Base-by-base conservation (phyloP, 2,329 filamentous ascomycete species). In the Clonostachys sp. region DNA sequence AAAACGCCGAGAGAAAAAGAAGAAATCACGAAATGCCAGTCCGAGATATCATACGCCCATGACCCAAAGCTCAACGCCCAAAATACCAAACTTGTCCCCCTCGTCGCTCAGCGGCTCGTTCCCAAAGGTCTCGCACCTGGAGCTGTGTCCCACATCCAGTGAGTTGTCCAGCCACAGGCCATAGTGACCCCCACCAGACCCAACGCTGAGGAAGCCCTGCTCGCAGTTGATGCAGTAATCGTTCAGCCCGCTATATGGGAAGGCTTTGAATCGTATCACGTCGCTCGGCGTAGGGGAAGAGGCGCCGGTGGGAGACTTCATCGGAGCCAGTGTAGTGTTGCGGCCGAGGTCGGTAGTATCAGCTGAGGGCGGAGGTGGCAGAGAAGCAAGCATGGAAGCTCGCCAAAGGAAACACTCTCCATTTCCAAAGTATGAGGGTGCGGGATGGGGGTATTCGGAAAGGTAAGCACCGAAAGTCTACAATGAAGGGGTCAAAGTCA, bases 221-320 rank as follows among this genome's bases (percentile, higher is more conserved):
- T 97, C 91, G 67, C 92, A 97, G 59, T 95, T 87, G 55, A 97
- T 94, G 73, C 92, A 90, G 64, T 95, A 99, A 66, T 97, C 94
- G 64, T 99, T 97, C 39, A 95, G 81, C 6, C 94, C 94, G 48
- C 88, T 95, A 61, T 96, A 97, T 0, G 92, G 91, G 59, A 97
- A 99, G 0, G 92, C 92, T 68, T 96, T 96, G 78, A 99, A 99
- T 17, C 94, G 84, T 55, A 97, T 89, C 24, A 83, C 78, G 51
- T 92, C 88, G 5, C 83, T 80, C 5, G 83, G 82, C 24, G 75
- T 78, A 2, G 78, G 58, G 5, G 50, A 58, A 34, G 54, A 45
- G 36, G 49, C 42, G 44, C 54, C 52, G 12, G 60, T 57, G 17
- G 62, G 57, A 41, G 57, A 55, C n/a, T 54, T 53, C 53, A 51